phyloP scores from a whole-genome alignment of 2,329 filamentous ascomycete genomes.

The Lizonia empirigonia region DNA sequence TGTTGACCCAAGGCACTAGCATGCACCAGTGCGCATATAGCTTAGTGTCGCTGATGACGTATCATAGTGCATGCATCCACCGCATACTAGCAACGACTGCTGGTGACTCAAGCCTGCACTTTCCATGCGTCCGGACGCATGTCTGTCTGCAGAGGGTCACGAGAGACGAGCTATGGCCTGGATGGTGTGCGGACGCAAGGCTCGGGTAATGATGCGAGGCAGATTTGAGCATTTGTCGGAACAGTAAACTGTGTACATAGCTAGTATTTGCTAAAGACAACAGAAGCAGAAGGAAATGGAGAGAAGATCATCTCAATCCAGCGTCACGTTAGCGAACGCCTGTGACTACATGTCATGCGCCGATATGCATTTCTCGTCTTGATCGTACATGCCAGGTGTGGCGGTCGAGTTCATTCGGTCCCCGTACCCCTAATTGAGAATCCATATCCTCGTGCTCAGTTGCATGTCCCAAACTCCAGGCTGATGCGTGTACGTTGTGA shows the following conservation, averaged over 20 bases:
- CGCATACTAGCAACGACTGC: constrained; percentile 2
- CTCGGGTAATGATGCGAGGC: background rate
- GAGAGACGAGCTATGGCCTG: background rate
- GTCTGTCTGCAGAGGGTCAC: constrained; percentile 5
- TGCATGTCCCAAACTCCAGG: constrained; percentile 32
- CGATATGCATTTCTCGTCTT: constrained; percentile 20
- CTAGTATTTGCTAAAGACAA: background rate
- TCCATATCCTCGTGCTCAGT: constrained; percentile 19
- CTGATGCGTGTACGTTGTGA: constrained; percentile 25
- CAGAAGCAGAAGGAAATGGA: background rate
- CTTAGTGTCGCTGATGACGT: constrained; percentile 24
- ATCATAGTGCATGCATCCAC: constrained; percentile 14
- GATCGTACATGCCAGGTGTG: constrained; percentile 33
- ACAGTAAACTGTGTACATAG: constrained; percentile 1
- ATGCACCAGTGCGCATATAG: constrained; percentile 3
- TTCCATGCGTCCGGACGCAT: background rate
- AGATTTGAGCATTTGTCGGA: background rate
- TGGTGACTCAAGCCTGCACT: constrained; percentile 11
- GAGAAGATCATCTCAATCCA: constrained; percentile 1
- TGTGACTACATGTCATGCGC: constrained; percentile 25
- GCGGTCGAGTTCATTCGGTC: constrained; percentile 8
- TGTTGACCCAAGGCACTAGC: constrained; percentile 27
- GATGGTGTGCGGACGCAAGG: background rate
- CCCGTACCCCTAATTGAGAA: constrained; percentile 18
- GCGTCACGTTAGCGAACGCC: constrained; percentile 24